Evolutionary conservation across 2,329 filamentous ascomycete genomes (phyloP).

Genomic region (Cryphonectria parasitica): DNA sequence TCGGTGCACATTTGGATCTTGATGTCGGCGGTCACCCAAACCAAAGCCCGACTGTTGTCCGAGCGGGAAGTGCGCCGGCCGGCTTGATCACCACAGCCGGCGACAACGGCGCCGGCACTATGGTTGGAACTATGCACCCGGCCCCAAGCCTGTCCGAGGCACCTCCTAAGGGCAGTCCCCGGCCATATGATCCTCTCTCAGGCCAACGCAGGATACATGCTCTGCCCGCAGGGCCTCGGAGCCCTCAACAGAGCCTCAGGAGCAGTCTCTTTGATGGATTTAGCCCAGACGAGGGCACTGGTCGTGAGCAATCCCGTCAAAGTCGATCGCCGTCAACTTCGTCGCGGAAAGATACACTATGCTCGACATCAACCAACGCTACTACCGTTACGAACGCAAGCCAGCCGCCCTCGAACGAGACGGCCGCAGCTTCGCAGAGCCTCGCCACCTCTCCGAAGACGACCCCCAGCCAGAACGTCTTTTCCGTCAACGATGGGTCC

Average conservation of each 20-base stretch:
- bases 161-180: conserved; percentile 31
- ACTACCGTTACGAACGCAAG: conserved; percentile 47
- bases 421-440: conserved; percentile 55
- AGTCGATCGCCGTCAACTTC: conserved; percentile 38
- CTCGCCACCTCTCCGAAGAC: conserved; percentile 50
- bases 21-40: background rate
- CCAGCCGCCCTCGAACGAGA: conserved; percentile 48
- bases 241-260: conserved; percentile 19
- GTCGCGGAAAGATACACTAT: conserved; percentile 54
- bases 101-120: background rate
- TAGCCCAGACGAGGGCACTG: background rate
- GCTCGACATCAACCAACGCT: conserved; percentile 57
- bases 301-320: conserved; percentile 15
- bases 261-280: conserved; percentile 15
- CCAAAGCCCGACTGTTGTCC: background rate
- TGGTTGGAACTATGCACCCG: conserved; percentile 37
- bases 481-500: conserved; percentile 59
- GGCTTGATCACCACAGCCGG: background rate
- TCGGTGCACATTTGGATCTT: background rate
- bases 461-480: conserved; percentile 53
- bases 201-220: conserved; percentile 20
- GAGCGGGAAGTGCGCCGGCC: background rate
- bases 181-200: conserved; percentile 28
- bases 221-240: conserved; percentile 11
- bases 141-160: conserved; percentile 39